Evolutionary conservation across 352 stramenopile genomes (phyloP), one percentile per base, ranked within the genome.

Genomic region (Elongisporangium prolatum): DNA sequence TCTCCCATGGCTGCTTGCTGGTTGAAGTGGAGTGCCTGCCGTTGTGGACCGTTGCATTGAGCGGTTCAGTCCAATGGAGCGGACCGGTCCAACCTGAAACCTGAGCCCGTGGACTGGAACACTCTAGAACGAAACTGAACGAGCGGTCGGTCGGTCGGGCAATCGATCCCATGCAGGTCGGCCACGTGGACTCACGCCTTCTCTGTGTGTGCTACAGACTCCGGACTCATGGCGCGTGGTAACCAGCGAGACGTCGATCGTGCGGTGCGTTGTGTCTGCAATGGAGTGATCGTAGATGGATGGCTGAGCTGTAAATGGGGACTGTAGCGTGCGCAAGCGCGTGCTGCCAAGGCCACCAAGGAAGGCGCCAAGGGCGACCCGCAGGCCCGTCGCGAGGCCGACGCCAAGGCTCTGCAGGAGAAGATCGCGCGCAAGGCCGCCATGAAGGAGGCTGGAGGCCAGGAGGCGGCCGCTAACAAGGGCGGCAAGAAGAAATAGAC

Each of bases 221-320:
- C 28, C 1, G 8, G 24, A 59, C 28, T 24, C 56, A 91, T 93
- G 84, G 84, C 80, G 38, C 84, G 84, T 63, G 84, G 84, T n/a
- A 90, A 93, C 70, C 84, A 93, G 68, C 76, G 84, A 58, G 84
- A 93, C 56, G 60, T 60, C 47, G 84, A 93, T 55, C 84, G 84
- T 49, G 80, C 77, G 54, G 84, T 93, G 65, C 34, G 76, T 76
- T 44, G 11, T 2, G 8, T 60, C 13, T 34, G 16, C 22, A 11
- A 2, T 28, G 10, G 6, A 1, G 9, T n/a, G n/a, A n/a, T n/a
- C n/a, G n/a, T n/a, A 21, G 2, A 48, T 52, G 48, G 9, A 4
- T 24, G 17, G 14, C 10, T 44, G 6, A 40, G 4, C 16, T 16
- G 8, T 38, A 21, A 9, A 24, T 21, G 48, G 25, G 9, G 47